These are phyloP conservation scores for Tolypocladium ovalisporum DNA, from an alignment of 2,329 filamentous ascomycete genomes.

Conservation along the genomic window DNA sequence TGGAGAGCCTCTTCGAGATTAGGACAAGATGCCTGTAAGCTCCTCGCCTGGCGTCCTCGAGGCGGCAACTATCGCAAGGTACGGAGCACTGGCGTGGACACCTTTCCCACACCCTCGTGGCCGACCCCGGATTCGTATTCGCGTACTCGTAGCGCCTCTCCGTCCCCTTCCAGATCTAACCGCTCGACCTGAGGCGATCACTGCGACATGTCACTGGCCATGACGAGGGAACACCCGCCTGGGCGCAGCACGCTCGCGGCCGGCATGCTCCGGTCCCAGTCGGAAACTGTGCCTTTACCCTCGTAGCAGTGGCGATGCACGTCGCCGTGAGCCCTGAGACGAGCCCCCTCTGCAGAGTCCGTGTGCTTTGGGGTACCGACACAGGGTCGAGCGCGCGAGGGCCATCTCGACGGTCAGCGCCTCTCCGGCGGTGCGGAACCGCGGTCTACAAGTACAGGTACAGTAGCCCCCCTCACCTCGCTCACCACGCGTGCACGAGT, in stretches of 20 bases:
- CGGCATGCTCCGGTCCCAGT: background rate
- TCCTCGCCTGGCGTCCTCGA: background rate
- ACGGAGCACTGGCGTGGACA: background rate
- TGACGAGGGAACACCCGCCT: background rate
- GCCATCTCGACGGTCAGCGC: background rate
- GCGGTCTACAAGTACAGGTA: background rate
- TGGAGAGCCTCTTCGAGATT: background rate
- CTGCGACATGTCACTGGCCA: background rate
- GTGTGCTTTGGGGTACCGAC: too few species aligned
- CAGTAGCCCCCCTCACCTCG: background rate
- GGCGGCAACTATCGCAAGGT: too few species aligned
- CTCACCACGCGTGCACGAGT: background rate
- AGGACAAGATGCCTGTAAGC: background rate
- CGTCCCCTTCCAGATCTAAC: background rate
- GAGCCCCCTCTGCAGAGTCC: too few species aligned
- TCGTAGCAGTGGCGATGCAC: background rate
- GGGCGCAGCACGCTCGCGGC: background rate
- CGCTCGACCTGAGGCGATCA: background rate
- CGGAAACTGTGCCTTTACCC: background rate
- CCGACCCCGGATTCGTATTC: background rate
- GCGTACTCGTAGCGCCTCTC: background rate
- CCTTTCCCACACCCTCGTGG: background rate
- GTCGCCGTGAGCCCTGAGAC: background rate
- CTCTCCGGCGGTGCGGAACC: too few species aligned
- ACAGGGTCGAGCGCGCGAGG: too few species aligned